Base-by-base conservation (phyloP, 1,139 yeast genomes). In the Candida sanyaensis region DNA sequence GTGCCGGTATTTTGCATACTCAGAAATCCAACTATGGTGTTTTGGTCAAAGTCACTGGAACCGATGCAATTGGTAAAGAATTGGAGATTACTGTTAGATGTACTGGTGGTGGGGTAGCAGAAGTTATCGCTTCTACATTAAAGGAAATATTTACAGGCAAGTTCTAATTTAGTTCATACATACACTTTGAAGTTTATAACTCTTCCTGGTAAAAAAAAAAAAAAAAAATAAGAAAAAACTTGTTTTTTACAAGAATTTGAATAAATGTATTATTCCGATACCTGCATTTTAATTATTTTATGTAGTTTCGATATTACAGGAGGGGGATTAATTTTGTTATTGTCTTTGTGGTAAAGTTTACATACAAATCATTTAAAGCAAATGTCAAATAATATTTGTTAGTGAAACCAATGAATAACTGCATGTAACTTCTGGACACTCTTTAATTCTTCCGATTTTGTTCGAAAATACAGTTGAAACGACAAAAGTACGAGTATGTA, bases 1-100 rank as follows among this genome's bases (percentile, higher is more conserved):
- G 86, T 4, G 89, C 93, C 0, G 91, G 93, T 1, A 86, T 90
- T 21, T 58, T 89, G 17, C 81, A 81, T 54, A 82, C 88, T 23
- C 71, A 68, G 27, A 71, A 68, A 36, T 78, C 84, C 11, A 82
- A 80, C 55, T 81, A 75, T 57, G 90, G 90, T 2, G 75, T 83
- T 23, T 68, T 85, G 50, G 52, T 77, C 24, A 68, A 81, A 2
- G 56, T 84, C 13, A 82, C 78, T 55, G 73, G 80, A 29, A 66
- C 71, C 33, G 78, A 73, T 42, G 63, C 61, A 6, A 68, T 68
- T 6, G 73, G 76, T 6, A 69, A 64, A 26, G 50, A 52, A 29
- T 45, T 53, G 23, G 72, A 78, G 41, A 66, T 83, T 10, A 74
- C 78, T 0, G 76, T 82, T n/a, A 71, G 89, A 48, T 78, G 88